Conservation (phyloP, 2,329 filamentous ascomycete species). For the Onygenales sp. region DNA sequence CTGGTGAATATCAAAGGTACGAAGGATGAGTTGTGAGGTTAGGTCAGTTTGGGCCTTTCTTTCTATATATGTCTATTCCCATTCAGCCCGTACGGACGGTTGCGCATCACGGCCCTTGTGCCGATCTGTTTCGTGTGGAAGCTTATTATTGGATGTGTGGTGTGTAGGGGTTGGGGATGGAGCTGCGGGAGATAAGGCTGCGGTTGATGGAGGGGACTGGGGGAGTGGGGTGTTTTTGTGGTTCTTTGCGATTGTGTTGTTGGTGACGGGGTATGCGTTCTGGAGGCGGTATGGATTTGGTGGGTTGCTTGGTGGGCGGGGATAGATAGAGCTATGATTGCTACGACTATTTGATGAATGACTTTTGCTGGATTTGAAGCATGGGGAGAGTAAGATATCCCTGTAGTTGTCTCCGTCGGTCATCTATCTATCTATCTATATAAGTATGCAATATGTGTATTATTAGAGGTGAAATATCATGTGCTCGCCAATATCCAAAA, state of each 20-base stretch:
- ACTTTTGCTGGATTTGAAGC: background rate
- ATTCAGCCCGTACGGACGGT: too few species aligned
- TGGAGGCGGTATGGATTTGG: background rate
- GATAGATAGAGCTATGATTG: background rate
- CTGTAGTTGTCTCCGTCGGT: background rate
- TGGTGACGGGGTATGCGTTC: background rate
- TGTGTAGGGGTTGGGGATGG: too few species aligned
- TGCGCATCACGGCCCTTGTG: too few species aligned
- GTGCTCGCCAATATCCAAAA: background rate
- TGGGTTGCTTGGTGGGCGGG: background rate
- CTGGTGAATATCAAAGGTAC: constrained; percentile 75
- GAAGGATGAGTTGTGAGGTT: constrained; percentile 36
- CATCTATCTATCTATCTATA: background rate
- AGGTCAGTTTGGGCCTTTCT: background rate
- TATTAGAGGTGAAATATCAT: background rate
- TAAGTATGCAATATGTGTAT: background rate
- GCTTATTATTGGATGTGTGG: too few species aligned
- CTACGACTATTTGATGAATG: too few species aligned
- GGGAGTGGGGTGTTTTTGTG: background rate
- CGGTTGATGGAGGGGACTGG: too few species aligned
- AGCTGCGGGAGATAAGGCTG: too few species aligned
- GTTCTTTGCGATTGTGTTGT: background rate
- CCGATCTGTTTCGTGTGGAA: too few species aligned
- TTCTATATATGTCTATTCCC: background rate
- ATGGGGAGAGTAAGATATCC: background rate